Conservation (phyloP, 257 asterid genomes). For the Cynanchum wilfordii region DNA sequence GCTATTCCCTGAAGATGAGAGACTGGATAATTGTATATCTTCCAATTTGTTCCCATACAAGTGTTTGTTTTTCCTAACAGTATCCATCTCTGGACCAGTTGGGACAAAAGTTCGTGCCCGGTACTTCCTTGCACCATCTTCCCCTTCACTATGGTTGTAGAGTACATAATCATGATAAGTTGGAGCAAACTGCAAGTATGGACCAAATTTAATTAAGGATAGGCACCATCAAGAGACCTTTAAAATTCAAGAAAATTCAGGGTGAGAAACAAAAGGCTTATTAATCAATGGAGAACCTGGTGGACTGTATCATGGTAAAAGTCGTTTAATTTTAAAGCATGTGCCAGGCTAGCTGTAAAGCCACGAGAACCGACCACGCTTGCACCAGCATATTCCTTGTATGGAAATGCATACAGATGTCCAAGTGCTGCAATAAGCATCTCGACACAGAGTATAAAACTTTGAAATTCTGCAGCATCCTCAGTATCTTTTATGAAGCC, state of each 20-base stretch:
- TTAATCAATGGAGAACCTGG: slow-evolving; percentile 47
- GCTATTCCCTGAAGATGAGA: slow-evolving; percentile 51
- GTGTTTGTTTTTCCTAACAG: slow-evolving; percentile 72
- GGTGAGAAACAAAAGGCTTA: not conserved
- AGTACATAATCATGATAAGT: slow-evolving; percentile 95
- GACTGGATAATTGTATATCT: slow-evolving; percentile 51
- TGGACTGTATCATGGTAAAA: slow-evolving; percentile 95
- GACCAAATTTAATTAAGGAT: slow-evolving; percentile 8
- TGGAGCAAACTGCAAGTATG: slow-evolving; percentile 76
- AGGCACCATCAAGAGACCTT: not conserved
- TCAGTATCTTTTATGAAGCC: slow-evolving; percentile 60
- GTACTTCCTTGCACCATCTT: slow-evolving; percentile 79
- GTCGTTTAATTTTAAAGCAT: slow-evolving; percentile 81
- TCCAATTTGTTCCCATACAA: slow-evolving; percentile 56
- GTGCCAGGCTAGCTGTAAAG: slow-evolving; percentile 77
- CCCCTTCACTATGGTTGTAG: slow-evolving; percentile 86
- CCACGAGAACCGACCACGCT: slow-evolving; percentile 67
- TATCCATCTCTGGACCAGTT: slow-evolving; percentile 92
- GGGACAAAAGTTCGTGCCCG: slow-evolving; percentile 96
- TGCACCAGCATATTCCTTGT: slow-evolving; percentile 96
- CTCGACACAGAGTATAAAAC: slow-evolving; percentile 84
- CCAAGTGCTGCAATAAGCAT: slow-evolving; percentile 95
- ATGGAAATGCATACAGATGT: slow-evolving; percentile 89
- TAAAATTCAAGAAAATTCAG: not conserved
- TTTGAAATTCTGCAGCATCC: slow-evolving; percentile 93